Conservation (phyloP, 2,329 filamentous ascomycete species). For the Talaromyces sp. region DNA sequence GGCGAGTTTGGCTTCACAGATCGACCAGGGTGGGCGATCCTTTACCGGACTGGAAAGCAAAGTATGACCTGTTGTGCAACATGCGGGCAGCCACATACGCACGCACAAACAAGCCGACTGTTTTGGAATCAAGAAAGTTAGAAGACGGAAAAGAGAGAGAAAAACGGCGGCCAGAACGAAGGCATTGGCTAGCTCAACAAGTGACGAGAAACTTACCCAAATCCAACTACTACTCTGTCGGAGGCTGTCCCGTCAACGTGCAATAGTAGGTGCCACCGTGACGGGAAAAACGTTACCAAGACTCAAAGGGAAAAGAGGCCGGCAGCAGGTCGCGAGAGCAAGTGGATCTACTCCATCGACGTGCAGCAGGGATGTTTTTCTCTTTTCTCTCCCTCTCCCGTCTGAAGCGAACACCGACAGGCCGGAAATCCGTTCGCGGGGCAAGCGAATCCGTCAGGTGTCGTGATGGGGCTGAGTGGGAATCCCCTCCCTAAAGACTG, state of each 20-base stretch:
- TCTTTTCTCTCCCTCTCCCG: background rate
- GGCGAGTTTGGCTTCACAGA: background rate
- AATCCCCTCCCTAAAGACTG: too few species aligned
- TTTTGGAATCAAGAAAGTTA: background rate
- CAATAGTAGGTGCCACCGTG: background rate
- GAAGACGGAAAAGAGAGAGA: background rate
- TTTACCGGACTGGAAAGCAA: background rate
- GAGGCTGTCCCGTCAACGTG: background rate
- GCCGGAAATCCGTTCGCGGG: background rate
- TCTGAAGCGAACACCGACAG: background rate
- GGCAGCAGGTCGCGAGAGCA: background rate
- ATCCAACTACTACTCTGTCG: background rate
- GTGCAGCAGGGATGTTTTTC: background rate
- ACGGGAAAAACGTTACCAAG: too few species aligned
- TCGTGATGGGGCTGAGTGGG: background rate
- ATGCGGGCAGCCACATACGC: background rate
- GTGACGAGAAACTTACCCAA: background rate
- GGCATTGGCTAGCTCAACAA: background rate
- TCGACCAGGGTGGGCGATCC: slow-evolving; percentile 5
- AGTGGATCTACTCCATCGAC: background rate
- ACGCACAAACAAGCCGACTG: background rate
- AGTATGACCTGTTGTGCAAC: slow-evolving; percentile 1
- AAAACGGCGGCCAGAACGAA: background rate
- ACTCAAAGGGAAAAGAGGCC: too few species aligned
- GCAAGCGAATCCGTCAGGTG: background rate